Evolutionary conservation across 495 filamentous ascomycete genomes (phyloP).

Genomic region (Daldinia decipiens): DNA sequence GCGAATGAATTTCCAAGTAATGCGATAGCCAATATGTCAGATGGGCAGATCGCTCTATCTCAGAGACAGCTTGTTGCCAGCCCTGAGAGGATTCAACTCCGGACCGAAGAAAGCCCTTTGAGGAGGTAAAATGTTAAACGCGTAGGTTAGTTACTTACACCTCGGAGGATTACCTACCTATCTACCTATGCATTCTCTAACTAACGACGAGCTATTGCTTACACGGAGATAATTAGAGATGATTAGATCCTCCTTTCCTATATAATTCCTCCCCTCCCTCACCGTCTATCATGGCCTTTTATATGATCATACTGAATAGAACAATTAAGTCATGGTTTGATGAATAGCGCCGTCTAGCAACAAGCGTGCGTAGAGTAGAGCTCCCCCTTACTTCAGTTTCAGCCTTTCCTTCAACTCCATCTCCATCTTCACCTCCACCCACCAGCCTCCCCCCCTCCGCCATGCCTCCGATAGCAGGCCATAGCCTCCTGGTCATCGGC

Average conservation of each 20-base stretch:
- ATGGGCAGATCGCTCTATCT: background rate
- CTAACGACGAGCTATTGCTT: background rate
- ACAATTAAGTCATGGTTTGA: background rate
- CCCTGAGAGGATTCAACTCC: background rate
- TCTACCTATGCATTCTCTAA: background rate
- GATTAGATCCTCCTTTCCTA: background rate
- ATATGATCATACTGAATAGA: background rate
- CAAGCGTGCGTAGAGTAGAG: background rate
- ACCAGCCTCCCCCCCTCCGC: background rate
- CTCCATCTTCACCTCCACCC: background rate
- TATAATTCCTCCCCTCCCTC: background rate
- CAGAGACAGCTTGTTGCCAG: background rate
- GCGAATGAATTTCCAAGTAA: background rate
- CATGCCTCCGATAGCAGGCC: conserved; percentile 40
- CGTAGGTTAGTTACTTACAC: background rate
- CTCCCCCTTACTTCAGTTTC: background rate
- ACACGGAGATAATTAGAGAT: conserved; percentile 12
- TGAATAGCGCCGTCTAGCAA: background rate
- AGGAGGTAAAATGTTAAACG: background rate
- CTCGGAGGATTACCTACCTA: background rate
- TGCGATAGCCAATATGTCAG: background rate
- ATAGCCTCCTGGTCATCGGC: conserved; percentile 57
- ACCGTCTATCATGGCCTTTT: background rate
- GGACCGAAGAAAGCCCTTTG: background rate
- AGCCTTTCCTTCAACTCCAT: background rate